Base-by-base conservation (phyloP, 2,329 filamentous ascomycete species). In the Shiraia sp. region DNA sequence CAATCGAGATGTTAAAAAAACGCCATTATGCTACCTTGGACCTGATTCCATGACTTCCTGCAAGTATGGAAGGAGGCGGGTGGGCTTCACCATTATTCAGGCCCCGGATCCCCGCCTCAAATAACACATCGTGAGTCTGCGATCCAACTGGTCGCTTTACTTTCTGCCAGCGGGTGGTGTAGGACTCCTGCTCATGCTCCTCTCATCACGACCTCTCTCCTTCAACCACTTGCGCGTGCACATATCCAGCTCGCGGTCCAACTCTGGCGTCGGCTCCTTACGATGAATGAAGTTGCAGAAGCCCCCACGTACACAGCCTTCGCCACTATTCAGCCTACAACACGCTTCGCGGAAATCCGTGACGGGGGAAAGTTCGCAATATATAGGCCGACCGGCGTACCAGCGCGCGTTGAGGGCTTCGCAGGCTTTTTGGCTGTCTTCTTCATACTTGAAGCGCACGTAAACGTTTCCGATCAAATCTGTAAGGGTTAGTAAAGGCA, bases 211-310 rank as follows among this genome's bases (percentile, higher is more conserved):
- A 14, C 90, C 92, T 47, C 90, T 80, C 73, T 83, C 75, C 76
- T 88, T 88, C 66, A 97, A 76, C 91, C 92, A 97, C 79, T 97
- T 97, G 81, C 96, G 95, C 50, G 92, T 97, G 61, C 83, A 83
- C 57, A 97, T 79, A 51, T 87, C 84, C 58, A 99, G 72, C 57
- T 99, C 93, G 51, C 86, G 77, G 49, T 99, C 93, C 59, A 99
- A 76, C 74, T 97, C 92, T 9, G 89, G 78, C 57, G 81, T 83
- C 3, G 93, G 93, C 68, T 97, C 93, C 78, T 99, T 99, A 65
- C 93, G 83, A 71, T 99, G 93, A 55, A 99, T 99, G 72, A 99
- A 99, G 72, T 99, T 99, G 80, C 93, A 99, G 77, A 97, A 97
- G 23, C 93, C 93, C 50, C 91, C 93, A 53, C 93, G 81, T 30